phyloP scores from a whole-genome alignment of 108 stramenopile genomes.

The Craspedostauros australis region DNA sequence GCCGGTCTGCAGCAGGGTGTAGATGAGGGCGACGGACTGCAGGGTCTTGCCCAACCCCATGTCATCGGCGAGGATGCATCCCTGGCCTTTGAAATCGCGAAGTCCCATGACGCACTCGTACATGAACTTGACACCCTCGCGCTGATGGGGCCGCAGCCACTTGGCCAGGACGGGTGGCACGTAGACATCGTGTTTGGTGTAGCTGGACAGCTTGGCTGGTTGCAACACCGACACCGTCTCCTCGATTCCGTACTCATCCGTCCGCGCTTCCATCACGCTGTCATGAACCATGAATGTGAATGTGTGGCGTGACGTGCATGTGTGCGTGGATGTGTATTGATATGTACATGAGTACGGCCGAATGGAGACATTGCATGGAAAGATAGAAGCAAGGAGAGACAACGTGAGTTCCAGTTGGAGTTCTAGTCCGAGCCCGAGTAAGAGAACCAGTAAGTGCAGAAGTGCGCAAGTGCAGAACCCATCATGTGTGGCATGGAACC shows the following conservation, averaged over 20 bases:
- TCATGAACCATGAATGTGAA: too few relatives aligned
- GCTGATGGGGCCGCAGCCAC: constrained; percentile 96
- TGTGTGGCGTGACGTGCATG: too few relatives aligned
- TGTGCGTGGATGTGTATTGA: too few relatives aligned
- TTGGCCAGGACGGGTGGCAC: constrained; percentile 92
- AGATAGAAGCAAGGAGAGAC: too few relatives aligned
- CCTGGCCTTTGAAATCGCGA: constrained; percentile 75
- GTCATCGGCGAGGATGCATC: constrained; percentile 82
- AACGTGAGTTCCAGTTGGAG: too few relatives aligned
- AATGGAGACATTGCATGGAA: too few relatives aligned
- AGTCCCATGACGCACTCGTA: constrained; percentile 96
- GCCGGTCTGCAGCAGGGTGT: constrained; percentile 91
- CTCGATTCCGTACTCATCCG: constrained; percentile 86
- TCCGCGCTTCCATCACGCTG: constrained; percentile 51
- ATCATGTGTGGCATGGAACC: not conserved
- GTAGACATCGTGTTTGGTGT: constrained; percentile 62
- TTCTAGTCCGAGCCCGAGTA: too few relatives aligned
- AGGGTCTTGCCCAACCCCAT: constrained; percentile 86
- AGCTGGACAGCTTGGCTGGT: constrained; percentile 49
- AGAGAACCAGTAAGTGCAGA: too few relatives aligned
- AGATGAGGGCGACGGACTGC: constrained; percentile 90
- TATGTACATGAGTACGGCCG: too few relatives aligned
- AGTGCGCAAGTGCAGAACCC: too few relatives aligned
- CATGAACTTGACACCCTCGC: constrained; percentile 96
- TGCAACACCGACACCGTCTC: constrained; percentile 48